phyloP scores from a whole-genome alignment of 371 early-diverging fungal species.

The Mycotypha africana region DNA sequence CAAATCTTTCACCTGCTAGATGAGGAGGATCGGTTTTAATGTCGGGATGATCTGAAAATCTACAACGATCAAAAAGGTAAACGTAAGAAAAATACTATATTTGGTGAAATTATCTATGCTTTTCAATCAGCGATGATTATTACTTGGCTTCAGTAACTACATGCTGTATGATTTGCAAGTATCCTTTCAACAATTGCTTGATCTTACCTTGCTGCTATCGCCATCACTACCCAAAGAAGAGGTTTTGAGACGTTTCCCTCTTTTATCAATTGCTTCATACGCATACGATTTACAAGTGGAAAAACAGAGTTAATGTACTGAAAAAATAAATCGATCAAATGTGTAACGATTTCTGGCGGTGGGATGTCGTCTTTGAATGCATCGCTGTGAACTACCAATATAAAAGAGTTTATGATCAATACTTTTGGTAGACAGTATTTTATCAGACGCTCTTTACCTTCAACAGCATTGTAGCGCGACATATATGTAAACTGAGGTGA shows the following conservation, averaged over 20 bases:
- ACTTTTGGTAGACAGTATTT: too few relatives aligned
- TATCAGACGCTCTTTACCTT: too few relatives aligned
- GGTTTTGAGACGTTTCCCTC: constrained; percentile 34
- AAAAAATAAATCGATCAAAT: constrained; percentile 56
- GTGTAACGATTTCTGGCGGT: constrained; percentile 45
- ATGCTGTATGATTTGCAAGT: too few relatives aligned
- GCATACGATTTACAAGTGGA: constrained; percentile 48
- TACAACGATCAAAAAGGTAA: constrained; percentile 2
- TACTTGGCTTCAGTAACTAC: too few relatives aligned
- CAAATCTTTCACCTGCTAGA: constrained; percentile 41
- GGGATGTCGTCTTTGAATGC: constrained; percentile 32
- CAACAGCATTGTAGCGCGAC: too few relatives aligned
- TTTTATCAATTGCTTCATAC: constrained; percentile 23
- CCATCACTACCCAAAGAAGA: constrained; percentile 41
- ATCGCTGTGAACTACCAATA: too few relatives aligned
- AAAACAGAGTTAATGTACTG: constrained; percentile 49
- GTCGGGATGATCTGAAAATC: constrained; percentile 39
- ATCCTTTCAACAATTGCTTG: too few relatives aligned
- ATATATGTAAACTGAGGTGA: too few relatives aligned
- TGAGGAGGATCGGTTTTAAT: constrained; percentile 43
- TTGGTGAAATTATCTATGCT: too few relatives aligned
- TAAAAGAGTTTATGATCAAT: too few relatives aligned
- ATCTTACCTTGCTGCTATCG: constrained; percentile 38
- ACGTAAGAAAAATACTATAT: background rate
- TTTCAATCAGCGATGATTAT: too few relatives aligned